Percentiles rank a stretch among this genome's conserved stretches.
Evolutionary conservation across 345 rosid genomes (phyloP).

Genomic region (Gossypium ekmanianum): DNA sequence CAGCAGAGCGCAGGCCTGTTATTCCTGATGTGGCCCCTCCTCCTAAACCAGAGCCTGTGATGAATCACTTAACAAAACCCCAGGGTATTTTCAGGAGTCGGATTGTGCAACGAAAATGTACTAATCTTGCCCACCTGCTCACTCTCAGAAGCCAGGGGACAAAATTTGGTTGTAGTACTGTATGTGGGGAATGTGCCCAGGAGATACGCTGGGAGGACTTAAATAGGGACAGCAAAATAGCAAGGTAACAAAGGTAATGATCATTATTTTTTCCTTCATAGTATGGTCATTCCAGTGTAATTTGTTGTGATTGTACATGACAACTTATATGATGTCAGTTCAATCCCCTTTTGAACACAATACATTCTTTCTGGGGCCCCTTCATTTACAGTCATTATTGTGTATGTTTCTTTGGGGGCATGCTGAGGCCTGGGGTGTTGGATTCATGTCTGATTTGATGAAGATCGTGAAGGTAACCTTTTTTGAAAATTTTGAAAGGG

Average conservation of each 20-base stretch:
- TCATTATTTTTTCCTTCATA: not conserved
- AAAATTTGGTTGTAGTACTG: slow-evolving; percentile 65
- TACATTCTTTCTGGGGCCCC: not conserved
- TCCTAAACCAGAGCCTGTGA: slow-evolving; percentile 30
- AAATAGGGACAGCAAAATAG: slow-evolving; percentile 32
- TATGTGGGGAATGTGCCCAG: slow-evolving; percentile 92
- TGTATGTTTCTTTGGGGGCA: not conserved
- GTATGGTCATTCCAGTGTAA: not conserved
- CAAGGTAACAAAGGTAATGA: not conserved
- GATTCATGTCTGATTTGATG: not conserved
- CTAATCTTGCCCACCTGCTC: slow-evolving; percentile 71
- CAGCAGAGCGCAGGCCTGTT: slow-evolving; percentile 39
- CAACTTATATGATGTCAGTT: slow-evolving; percentile 7
- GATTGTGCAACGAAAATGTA: slow-evolving; percentile 59
- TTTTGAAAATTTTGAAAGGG: not conserved
- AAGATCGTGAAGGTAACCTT: not conserved
- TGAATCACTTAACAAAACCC: slow-evolving; percentile 22
- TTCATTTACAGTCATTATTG: not conserved
- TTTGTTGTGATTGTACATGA: slow-evolving; percentile 10
- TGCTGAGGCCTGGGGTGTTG: not conserved
- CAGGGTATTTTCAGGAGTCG: slow-evolving; percentile 50
- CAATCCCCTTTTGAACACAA: slow-evolving; percentile 13
- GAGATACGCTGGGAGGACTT: slow-evolving; percentile 77
- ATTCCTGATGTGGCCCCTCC: slow-evolving; percentile 24
- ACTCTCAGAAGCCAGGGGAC: slow-evolving; percentile 92